These are phyloP conservation scores for Fusarium humuli DNA, from an alignment of 2,329 filamentous ascomycete genomes.

Conservation along the genomic window DNA sequence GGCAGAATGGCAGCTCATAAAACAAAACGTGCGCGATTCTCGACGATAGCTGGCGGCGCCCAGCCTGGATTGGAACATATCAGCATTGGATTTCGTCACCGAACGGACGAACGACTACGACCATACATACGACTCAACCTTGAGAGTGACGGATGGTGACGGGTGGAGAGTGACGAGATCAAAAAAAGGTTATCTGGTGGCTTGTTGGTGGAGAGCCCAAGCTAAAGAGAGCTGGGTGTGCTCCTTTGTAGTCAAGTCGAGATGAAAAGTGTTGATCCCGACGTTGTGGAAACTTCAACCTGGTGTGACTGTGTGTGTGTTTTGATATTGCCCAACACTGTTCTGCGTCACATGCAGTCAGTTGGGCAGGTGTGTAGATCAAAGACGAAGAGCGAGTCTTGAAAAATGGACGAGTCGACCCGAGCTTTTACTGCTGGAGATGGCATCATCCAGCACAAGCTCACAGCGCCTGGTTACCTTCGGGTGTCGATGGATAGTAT, in stretches of 20 bases:
- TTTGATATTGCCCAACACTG: slow-evolving; percentile 36
- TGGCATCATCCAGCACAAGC: neutral
- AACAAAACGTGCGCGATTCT: slow-evolving; percentile 47
- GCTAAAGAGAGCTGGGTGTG: slow-evolving; percentile 45
- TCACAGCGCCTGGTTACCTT: neutral
- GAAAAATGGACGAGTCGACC: neutral
- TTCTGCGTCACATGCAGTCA: slow-evolving; percentile 17
- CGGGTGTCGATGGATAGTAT: neutral
- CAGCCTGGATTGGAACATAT: slow-evolving; percentile 47
- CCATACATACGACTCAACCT: slow-evolving; percentile 42
- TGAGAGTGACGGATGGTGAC: slow-evolving; percentile 46
- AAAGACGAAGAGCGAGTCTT: slow-evolving; percentile 20
- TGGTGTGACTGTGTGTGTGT: slow-evolving; percentile 47
- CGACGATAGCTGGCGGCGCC: slow-evolving; percentile 38
- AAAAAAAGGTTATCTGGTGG: slow-evolving; percentile 41
- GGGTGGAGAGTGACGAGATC: slow-evolving; percentile 46
- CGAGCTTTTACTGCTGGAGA: neutral
- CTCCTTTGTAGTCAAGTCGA: slow-evolving; percentile 54
- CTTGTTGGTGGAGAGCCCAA: slow-evolving; percentile 38
- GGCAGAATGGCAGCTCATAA: slow-evolving; percentile 46
- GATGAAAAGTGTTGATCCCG: slow-evolving; percentile 53
- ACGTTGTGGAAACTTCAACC: slow-evolving; percentile 43
- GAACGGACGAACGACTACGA: slow-evolving; percentile 41
- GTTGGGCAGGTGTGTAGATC: slow-evolving; percentile 21
- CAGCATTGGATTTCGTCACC: slow-evolving; percentile 50